Percentiles rank a stretch among this genome's conserved stretches.
Conservation (phyloP, 805 yeast species). For the Saccharomycopsis fibuligera region DNA sequence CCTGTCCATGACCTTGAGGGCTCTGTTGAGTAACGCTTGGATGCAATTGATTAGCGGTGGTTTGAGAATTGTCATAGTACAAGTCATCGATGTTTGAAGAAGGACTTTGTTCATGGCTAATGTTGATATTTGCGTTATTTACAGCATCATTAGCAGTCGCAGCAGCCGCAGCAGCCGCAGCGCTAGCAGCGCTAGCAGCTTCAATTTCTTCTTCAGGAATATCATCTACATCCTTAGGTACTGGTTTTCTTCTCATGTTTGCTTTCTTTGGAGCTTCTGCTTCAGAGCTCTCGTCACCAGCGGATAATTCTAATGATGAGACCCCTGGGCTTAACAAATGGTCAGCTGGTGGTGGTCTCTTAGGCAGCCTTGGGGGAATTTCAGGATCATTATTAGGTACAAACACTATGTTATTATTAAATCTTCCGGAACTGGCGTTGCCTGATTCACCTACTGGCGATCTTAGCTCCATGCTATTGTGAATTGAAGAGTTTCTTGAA, state of each 20-base stretch:
- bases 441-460: too few species aligned
- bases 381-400: neutral
- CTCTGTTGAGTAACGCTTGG: neutral
- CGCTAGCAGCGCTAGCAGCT: too few species aligned
- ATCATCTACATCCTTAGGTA: too few species aligned
- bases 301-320: too few species aligned
- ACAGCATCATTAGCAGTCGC: neutral
- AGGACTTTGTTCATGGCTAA: neutral
- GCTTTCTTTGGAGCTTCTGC: too few species aligned
- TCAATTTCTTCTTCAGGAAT: too few species aligned
- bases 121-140: neutral
- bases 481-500: constrained; percentile 12
- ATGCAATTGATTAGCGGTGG: neutral
- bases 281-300: too few species aligned
- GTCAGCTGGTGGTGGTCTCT: constrained; percentile 8
- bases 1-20: neutral
- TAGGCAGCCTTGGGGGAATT: constrained; percentile 18
- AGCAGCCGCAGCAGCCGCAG: too few species aligned
- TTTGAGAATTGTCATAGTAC: neutral
- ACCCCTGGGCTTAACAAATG: neutral
- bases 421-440: neutral
- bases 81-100: neutral
- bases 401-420: too few species aligned
- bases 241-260: too few species aligned
- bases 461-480: constrained; percentile 4